A percentile compares a stretch with the other conserved stretches of the same genome.
Conservation (phyloP, 2,329 filamentous ascomycete species). For the Hypomyces rosellus region DNA sequence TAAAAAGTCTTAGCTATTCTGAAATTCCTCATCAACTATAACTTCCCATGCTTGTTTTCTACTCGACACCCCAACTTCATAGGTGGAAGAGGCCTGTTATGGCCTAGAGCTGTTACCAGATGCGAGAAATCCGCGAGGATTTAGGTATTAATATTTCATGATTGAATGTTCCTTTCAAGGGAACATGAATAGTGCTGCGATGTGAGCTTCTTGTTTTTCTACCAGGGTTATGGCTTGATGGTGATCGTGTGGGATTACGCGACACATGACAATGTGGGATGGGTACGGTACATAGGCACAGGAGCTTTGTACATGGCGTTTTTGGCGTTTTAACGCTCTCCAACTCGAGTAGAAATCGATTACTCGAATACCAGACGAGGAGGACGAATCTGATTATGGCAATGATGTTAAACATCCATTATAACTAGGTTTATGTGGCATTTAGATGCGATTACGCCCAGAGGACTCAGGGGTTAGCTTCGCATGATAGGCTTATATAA, state of each 20-base stretch:
- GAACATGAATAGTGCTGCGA: background rate
- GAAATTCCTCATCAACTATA: background rate
- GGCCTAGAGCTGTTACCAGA: background rate
- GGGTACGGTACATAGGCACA: conserved; percentile 15
- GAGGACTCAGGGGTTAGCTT: background rate
- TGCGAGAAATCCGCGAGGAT: background rate
- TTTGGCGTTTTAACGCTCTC: conserved; percentile 8
- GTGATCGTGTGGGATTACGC: background rate
- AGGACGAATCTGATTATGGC: conserved; percentile 8
- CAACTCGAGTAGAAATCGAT: conserved; percentile 5
- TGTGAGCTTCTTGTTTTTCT: background rate
- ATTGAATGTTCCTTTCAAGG: conserved; percentile 2
- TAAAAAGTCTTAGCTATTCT: conserved; percentile 37
- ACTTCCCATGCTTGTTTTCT: no score
- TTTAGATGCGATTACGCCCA: conserved; percentile 11
- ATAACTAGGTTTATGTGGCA: conserved; percentile 16
- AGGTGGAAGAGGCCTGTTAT: background rate
- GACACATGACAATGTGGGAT: conserved; percentile 9
- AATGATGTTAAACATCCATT: conserved; percentile 15
- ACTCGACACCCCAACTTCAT: background rate
- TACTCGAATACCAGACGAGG: conserved; percentile 4
- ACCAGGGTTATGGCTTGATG: background rate
- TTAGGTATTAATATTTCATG: conserved; percentile 3
- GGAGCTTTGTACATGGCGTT: conserved; percentile 16
- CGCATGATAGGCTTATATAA: background rate